These are phyloP conservation scores for Lavandula angustifolia DNA, from an alignment of 257 asterid genomes.

Conservation along the genomic window DNA sequence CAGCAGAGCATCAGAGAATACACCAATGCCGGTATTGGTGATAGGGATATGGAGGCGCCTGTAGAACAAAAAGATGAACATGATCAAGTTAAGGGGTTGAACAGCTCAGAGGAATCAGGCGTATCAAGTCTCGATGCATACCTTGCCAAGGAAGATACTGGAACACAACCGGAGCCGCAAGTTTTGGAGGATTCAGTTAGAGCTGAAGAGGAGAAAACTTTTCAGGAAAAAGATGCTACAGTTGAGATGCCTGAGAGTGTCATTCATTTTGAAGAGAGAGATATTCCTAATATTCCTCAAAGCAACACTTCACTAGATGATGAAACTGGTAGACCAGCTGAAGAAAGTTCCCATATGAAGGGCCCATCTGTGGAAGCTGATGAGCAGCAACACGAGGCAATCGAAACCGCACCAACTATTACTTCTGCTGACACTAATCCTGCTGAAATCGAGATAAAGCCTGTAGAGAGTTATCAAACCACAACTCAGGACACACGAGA, in stretches of 20 bases:
- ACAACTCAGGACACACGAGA: slow-evolving; percentile 41
- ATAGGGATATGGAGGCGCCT: slow-evolving; percentile 31
- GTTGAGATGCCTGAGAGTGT: slow-evolving; percentile 36
- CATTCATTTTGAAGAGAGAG: slow-evolving; percentile 40
- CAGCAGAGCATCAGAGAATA: slow-evolving; percentile 42
- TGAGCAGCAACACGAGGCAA: slow-evolving; percentile 44
- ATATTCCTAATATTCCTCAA: slow-evolving; percentile 40
- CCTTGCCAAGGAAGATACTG: slow-evolving; percentile 44
- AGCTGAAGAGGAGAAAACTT: slow-evolving; percentile 42
- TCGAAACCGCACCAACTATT: slow-evolving; percentile 39
- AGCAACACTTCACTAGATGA: slow-evolving; percentile 46
- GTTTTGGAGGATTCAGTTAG: slow-evolving; percentile 42
- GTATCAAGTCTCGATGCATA: slow-evolving; percentile 38
- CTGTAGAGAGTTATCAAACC: slow-evolving; percentile 39
- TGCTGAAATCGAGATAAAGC: slow-evolving; percentile 42
- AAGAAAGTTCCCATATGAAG: slow-evolving; percentile 45
- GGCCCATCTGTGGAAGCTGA: slow-evolving; percentile 44
- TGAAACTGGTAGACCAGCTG: slow-evolving; percentile 46
- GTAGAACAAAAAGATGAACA: slow-evolving; percentile 35
- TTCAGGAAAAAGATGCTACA: slow-evolving; percentile 44
- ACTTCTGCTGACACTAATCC: slow-evolving; percentile 40
- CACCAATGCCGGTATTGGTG: slow-evolving; percentile 32
- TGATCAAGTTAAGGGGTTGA: slow-evolving; percentile 40
- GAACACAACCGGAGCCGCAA: slow-evolving; percentile 40
- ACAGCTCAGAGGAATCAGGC: slow-evolving; percentile 40